Evolutionary conservation across 139 green algal species (phyloP).

Genomic region (Ulvella scutata): DNA sequence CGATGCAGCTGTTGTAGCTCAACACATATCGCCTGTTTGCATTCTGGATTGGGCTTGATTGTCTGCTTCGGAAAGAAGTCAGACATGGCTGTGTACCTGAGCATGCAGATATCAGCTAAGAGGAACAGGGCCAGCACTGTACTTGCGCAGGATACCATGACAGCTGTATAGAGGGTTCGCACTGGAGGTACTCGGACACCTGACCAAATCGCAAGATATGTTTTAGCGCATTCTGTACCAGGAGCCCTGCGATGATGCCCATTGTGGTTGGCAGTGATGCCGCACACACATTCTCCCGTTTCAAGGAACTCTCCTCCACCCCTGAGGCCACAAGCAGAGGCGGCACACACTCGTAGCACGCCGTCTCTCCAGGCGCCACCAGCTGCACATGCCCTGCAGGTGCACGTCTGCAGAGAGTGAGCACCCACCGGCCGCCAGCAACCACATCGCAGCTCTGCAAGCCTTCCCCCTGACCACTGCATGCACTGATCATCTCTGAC

Average conservation of each 20-base stretch:
- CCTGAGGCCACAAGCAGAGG: constrained; percentile 81
- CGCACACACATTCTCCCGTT: constrained; percentile 91
- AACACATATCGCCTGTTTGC: constrained; percentile 57
- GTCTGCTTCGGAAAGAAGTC: constrained; percentile 94
- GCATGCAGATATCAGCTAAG: constrained; percentile 27
- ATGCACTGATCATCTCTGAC: too few species aligned
- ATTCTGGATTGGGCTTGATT: constrained; percentile 71
- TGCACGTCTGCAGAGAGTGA: too few species aligned
- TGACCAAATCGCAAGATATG: constrained; percentile 76
- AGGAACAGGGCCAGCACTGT: too few species aligned
- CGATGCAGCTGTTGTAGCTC: constrained; percentile 44
- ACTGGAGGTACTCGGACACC: constrained; percentile 18
- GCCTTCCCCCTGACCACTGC: too few species aligned
- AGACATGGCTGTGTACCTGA: constrained; percentile 79
- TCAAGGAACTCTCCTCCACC: constrained; percentile 91
- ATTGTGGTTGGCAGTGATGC: constrained; percentile 95
- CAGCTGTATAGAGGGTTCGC: too few species aligned
- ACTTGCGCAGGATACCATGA: too few species aligned
- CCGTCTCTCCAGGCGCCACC: constrained; percentile 46
- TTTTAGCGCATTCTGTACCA: constrained; percentile 93
- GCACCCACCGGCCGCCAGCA: too few species aligned
- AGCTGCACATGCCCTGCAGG: constrained; percentile 13
- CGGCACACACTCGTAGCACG: constrained; percentile 79
- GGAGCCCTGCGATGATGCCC: constrained; percentile 86
- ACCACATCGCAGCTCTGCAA: too few species aligned